phyloP scores from a whole-genome alignment of 1,139 yeast species.

The Insectozyma bohioensis region DNA sequence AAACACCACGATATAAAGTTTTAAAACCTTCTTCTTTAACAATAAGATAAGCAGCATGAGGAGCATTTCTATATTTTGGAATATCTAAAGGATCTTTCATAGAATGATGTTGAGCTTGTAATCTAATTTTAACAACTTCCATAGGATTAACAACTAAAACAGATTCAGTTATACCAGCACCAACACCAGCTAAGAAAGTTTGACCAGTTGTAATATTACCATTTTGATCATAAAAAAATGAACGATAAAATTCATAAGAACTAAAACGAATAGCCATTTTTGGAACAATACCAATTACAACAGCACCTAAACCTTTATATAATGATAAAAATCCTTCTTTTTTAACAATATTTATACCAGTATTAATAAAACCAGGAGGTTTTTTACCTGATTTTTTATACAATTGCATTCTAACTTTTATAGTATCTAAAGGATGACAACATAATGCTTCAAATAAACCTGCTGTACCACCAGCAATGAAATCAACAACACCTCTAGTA shows the following conservation, averaged over 20 bases:
- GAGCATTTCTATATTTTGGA: conserved; percentile 90
- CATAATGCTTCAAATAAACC: conserved; percentile 94
- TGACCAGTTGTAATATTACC: conserved; percentile 70
- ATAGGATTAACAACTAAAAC: conserved; percentile 93
- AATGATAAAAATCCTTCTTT: conserved; percentile 84
- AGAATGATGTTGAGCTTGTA: conserved; percentile 94
- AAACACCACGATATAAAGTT: conserved; percentile 91
- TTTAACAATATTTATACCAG: conserved; percentile 76
- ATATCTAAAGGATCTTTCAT: conserved; percentile 77
- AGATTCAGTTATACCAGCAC: conserved; percentile 97
- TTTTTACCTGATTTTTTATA: conserved; percentile 62
- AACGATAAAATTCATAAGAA: conserved; percentile 86
- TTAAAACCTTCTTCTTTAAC: conserved; percentile 88
- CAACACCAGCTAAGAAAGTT: conserved; percentile 90
- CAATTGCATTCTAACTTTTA: conserved; percentile 96
- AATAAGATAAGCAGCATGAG: conserved; percentile 84
- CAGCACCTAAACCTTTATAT: conserved; percentile 96
- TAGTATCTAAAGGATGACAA: conserved; percentile 94
- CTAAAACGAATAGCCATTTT: conserved; percentile 97
- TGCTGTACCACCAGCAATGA: conserved; percentile 95
- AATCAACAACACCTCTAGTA: conserved; percentile 60
- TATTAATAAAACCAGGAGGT: conserved; percentile 81
- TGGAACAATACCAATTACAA: conserved; percentile 94
- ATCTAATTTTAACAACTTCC: conserved; percentile 94
- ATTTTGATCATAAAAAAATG: conserved; percentile 60